phyloP scores from a whole-genome alignment of 805 yeast genomes.

The Yarrowia osloensis region DNA sequence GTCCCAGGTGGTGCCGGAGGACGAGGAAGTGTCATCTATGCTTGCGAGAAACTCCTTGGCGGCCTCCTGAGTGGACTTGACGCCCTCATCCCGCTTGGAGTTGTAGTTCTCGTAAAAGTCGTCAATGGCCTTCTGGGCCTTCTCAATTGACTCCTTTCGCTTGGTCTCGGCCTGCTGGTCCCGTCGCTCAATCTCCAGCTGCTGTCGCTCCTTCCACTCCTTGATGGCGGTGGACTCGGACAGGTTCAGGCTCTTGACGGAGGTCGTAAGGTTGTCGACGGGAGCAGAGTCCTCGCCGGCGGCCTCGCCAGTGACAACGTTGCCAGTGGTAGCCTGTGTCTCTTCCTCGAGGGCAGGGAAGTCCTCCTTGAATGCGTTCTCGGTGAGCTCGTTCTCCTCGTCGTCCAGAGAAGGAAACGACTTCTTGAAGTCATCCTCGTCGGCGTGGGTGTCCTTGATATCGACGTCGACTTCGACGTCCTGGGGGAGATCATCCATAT shows the following conservation, averaged over 20 bases:
- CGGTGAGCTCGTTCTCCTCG: conserved; percentile 44
- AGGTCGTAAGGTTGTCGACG: conserved; percentile 30
- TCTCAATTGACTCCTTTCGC: conserved; percentile 64
- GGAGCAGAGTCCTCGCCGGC: conserved; percentile 34
- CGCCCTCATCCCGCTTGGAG: conserved; percentile 70
- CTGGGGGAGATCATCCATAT: conserved; percentile 40
- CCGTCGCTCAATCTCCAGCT: conserved; percentile 73
- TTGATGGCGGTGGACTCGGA: conserved; percentile 59
- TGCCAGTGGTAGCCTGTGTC: conserved; percentile 10
- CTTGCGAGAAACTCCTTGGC: conserved; percentile 70
- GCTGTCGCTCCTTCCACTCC: conserved; percentile 83
- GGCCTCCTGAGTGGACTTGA: conserved; percentile 63
- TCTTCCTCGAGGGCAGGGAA: conserved; percentile 36
- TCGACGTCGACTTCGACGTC: conserved; percentile 28
- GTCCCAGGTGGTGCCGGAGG: conserved; percentile 58
- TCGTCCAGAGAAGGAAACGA: conserved; percentile 47
- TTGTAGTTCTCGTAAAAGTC: conserved; percentile 92
- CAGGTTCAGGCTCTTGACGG: conserved; percentile 39
- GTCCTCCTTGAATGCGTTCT: conserved; percentile 35
- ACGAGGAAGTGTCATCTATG: conserved; percentile 59
- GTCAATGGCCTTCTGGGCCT: conserved; percentile 82
- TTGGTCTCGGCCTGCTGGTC: conserved; percentile 69
- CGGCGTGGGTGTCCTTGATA: conserved; percentile 41
- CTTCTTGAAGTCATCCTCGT: conserved; percentile 47
- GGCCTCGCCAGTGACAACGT: conserved; percentile 28